Base-by-base conservation (phyloP, 1,284 basidiomycete species). In the Cryptococcus sp. region DNA sequence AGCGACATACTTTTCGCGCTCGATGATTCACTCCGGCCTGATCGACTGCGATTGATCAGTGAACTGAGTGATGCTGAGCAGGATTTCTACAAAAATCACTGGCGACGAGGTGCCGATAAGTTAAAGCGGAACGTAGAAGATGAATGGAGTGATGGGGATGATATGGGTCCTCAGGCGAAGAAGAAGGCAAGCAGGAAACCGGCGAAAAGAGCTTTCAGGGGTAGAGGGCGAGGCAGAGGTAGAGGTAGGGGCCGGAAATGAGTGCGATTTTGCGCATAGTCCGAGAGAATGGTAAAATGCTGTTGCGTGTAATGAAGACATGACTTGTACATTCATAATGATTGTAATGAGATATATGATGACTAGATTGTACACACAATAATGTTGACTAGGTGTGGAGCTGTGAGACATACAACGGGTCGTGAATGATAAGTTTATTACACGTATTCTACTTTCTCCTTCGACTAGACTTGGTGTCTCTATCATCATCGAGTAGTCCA, bases 401-500 rank as follows among this genome's bases (percentile, higher is more conserved):
- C n/a, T n/a, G n/a, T n/a, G n/a, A n/a, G n/a, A n/a, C n/a, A n/a
- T n/a, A n/a, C n/a, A n/a, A n/a, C n/a, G n/a, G n/a, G n/a, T n/a
- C n/a, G n/a, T n/a, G n/a, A n/a, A n/a, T n/a, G n/a, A n/a, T n/a
- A n/a, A n/a, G n/a, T n/a, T n/a, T n/a, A n/a, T n/a, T n/a, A n/a
- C n/a, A n/a, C n/a, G n/a, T n/a, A 10, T 9, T 41, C 39, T 41
- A n/a, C 39, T 50, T 55, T 19, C 60, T 57, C 49, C 55, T 60
- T 11, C 53, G 51, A 13, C 54, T 54, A 21, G 32, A 50, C 16
- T 46, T 53, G n/a, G 52, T 47, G 11, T 45, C 55, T 42, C 59
- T 55, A 43, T 59, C 53, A 9, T 54, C 59, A 4, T 53, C 62
- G 48, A 69, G 46, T 28, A 67, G 64, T 0, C 63, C 87, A n/a